A percentile compares a stretch with the other conserved stretches of the same genome.
phyloP scores from a whole-genome alignment of 148 eudicot genomes.

The Vaccinium darrowii region DNA sequence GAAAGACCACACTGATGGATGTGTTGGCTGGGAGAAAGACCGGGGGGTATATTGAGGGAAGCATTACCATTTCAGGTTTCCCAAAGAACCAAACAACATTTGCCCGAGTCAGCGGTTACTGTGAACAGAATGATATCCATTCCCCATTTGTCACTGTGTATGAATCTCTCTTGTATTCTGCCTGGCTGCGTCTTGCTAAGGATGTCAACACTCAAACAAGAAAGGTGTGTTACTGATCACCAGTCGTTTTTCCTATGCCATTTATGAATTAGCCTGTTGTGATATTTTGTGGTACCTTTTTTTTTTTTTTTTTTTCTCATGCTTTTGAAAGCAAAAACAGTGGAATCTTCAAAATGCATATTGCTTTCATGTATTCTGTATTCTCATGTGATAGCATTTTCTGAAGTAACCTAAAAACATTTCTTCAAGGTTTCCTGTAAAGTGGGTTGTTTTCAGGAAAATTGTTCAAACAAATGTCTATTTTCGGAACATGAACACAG shows the following conservation, averaged over 20 bases:
- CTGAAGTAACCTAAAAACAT: background rate
- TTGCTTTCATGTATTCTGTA: background rate
- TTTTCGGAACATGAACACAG: background rate
- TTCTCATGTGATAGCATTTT: background rate
- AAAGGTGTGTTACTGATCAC: slow-evolving; percentile 25
- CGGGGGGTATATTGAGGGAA: slow-evolving; percentile 2
- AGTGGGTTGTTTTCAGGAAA: background rate
- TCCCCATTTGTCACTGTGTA: slow-evolving; percentile 41
- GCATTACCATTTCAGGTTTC: slow-evolving; percentile 2
- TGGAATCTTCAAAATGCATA: background rate
- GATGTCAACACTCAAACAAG: slow-evolving; percentile 33
- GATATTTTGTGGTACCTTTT: background rate
- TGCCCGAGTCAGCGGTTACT: slow-evolving; percentile 11
- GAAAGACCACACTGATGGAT: slow-evolving; percentile 7
- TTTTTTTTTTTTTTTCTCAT: background rate
- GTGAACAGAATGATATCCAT: slow-evolving; percentile 35
- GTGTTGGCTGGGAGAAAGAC: slow-evolving; percentile 4
- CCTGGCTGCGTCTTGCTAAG: slow-evolving; percentile 37
- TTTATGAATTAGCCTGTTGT: background rate
- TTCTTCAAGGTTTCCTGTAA: background rate
- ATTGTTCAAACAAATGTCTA: background rate
- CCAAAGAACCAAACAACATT: background rate
- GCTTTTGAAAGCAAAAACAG: background rate
- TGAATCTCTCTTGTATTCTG: slow-evolving; percentile 40
- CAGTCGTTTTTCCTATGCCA: background rate